Conservation (phyloP, 768 basidiomycete genomes). For the Hydnomerulius pinastri region DNA sequence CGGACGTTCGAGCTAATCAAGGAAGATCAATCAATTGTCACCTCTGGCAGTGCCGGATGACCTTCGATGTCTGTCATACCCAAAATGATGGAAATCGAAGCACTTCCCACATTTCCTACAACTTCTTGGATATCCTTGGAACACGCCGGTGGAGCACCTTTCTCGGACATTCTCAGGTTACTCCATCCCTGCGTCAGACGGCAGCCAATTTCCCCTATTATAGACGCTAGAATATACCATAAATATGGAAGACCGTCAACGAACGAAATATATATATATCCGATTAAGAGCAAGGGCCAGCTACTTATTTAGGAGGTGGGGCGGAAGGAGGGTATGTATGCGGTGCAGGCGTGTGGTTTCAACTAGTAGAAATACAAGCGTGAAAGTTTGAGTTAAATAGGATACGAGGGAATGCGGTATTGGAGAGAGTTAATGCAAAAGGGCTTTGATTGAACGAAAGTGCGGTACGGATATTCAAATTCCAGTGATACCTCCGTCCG, state of each 20-base stretch:
- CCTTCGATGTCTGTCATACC: too few species aligned
- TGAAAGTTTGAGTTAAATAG: neutral
- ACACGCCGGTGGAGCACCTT: too few species aligned
- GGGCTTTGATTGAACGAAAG: constrained; percentile 20
- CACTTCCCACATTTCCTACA: too few species aligned
- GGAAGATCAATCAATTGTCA: too few species aligned
- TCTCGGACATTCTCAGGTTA: too few species aligned
- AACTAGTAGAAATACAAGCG: constrained; percentile 23
- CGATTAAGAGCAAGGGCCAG: neutral
- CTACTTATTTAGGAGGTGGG: neutral
- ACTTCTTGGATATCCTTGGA: too few species aligned
- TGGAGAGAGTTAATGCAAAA: neutral
- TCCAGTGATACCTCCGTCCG: constrained; percentile 28
- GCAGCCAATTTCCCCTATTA: too few species aligned
- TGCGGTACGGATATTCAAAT: constrained; percentile 24
- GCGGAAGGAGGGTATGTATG: neutral
- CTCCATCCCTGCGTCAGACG: too few species aligned
- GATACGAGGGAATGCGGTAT: constrained; percentile 17
- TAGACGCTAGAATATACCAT: too few species aligned
- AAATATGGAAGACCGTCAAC: neutral
- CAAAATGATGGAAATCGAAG: too few species aligned
- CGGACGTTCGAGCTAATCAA: too few species aligned
- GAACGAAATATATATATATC: neutral
- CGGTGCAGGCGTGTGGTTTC: neutral
- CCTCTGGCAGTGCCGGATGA: too few species aligned